These are phyloP conservation scores for Daedalea quercina DNA, from an alignment of 768 basidiomycete genomes.

Conservation along the genomic window DNA sequence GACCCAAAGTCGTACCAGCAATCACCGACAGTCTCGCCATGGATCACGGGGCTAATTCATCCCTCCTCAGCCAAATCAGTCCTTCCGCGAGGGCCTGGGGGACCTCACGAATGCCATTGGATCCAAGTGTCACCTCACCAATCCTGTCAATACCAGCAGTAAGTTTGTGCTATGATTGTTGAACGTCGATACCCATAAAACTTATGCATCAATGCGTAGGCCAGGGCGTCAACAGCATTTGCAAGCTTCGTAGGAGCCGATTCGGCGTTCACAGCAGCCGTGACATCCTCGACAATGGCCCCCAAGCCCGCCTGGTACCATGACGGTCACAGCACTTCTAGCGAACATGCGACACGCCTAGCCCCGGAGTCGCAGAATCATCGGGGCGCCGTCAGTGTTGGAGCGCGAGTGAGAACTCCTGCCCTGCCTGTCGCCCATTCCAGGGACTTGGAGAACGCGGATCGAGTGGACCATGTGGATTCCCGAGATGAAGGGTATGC, in stretches of 20 bases:
- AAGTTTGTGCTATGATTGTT: neutral
- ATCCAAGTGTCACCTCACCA: too few relatives aligned
- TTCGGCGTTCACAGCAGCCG: slow-evolving; percentile 12
- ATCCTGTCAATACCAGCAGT: slow-evolving; percentile 7
- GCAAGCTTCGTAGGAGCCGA: slow-evolving; percentile 14
- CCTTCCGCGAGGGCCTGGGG: too few relatives aligned
- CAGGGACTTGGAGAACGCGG: neutral
- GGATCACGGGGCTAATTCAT: too few relatives aligned
- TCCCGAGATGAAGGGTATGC: neutral
- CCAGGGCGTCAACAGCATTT: slow-evolving; percentile 19
- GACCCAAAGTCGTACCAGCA: too few relatives aligned
- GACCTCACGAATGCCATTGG: too few relatives aligned
- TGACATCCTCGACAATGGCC: neutral
- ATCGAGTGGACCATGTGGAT: neutral
- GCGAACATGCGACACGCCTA: neutral
- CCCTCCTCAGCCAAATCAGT: too few relatives aligned
- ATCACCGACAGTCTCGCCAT: too few relatives aligned
- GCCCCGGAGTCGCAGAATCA: neutral
- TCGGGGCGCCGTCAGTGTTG: neutral
- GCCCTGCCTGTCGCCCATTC: neutral
- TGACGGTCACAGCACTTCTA: neutral
- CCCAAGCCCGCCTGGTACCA: slow-evolving; percentile 8
- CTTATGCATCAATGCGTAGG: slow-evolving; percentile 4
- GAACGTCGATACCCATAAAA: too few relatives aligned
- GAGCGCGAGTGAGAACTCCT: neutral